phyloP scores from a whole-genome alignment of 371 early-diverging fungal species.

The Mucor irregularis region DNA sequence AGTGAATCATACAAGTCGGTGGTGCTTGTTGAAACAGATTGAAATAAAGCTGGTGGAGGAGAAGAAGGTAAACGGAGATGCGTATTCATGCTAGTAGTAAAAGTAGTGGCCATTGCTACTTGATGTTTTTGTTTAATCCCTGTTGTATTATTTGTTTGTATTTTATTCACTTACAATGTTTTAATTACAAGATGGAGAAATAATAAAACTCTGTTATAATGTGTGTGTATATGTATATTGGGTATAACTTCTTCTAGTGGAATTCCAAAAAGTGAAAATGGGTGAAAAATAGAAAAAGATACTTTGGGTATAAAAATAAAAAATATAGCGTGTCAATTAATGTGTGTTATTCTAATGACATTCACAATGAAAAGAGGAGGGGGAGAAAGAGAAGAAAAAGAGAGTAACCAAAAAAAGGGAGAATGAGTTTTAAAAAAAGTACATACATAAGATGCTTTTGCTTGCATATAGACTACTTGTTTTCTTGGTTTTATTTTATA shows the following conservation, averaged over 20 bases:
- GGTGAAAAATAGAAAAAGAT: neutral
- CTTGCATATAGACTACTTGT: no score
- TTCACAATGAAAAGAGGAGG: neutral
- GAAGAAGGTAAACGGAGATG: no score
- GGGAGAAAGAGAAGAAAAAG: neutral
- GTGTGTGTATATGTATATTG: neutral
- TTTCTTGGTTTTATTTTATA: constrained; percentile 40
- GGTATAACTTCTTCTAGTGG: neutral
- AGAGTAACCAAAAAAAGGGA: neutral
- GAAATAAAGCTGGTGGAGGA: neutral
- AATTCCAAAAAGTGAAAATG: neutral
- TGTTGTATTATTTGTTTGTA: no score
- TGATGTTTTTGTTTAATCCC: no score
- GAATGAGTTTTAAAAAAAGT: neutral
- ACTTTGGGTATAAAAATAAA: constrained; percentile 4
- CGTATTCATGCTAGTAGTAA: no score
- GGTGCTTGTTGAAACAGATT: neutral
- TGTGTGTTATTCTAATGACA: neutral
- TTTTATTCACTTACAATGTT: neutral
- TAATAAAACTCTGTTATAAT: neutral
- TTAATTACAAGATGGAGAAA: neutral
- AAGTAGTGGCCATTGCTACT: no score
- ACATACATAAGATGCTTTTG: no score
- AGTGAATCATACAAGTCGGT: constrained; percentile 9
- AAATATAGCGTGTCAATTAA: neutral